phyloP scores from a whole-genome alignment of 2,329 filamentous ascomycete species.

The Phaeophleospora eucalypticola region DNA sequence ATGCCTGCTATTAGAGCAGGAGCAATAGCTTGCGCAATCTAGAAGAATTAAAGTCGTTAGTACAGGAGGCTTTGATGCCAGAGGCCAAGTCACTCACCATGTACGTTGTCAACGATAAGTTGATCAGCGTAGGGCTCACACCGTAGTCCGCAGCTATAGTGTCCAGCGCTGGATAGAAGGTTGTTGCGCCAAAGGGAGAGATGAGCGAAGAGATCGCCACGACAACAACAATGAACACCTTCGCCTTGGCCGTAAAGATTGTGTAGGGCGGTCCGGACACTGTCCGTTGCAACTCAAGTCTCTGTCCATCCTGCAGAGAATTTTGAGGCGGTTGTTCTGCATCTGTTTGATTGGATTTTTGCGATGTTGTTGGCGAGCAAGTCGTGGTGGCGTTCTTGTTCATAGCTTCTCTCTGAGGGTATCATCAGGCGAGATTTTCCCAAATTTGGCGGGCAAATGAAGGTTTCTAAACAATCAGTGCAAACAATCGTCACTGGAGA shows the following conservation, averaged over 20 bases:
- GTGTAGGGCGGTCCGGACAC: conserved; percentile 25
- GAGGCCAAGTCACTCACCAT: conserved; percentile 39
- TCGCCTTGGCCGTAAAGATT: conserved; percentile 24
- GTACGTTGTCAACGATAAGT: conserved; percentile 55
- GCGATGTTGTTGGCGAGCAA: too few species aligned
- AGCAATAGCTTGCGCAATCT: conserved; percentile 50
- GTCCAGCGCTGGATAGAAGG: conserved; percentile 54
- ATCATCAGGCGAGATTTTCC: too few species aligned
- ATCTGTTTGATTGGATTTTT: too few species aligned
- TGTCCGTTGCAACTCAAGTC: conserved; percentile 7
- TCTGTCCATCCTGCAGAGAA: too few species aligned
- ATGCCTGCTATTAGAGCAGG: conserved; percentile 28
- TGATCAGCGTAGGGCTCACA: conserved; percentile 42
- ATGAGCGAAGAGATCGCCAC: conserved; percentile 28
- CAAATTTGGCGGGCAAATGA: too few species aligned
- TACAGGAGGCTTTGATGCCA: too few species aligned
- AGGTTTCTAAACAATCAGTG: too few species aligned
- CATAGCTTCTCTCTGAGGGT: too few species aligned
- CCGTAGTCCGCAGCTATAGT: conserved; percentile 47
- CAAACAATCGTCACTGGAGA: too few species aligned
- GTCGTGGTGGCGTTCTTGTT: too few species aligned
- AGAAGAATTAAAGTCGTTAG: not conserved
- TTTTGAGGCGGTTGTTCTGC: too few species aligned
- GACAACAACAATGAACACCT: conserved; percentile 26
- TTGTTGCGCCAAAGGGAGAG: conserved; percentile 36